Evolutionary conservation across 163 green algal species (phyloP).

Genomic region (Chloromonas sp.): DNA sequence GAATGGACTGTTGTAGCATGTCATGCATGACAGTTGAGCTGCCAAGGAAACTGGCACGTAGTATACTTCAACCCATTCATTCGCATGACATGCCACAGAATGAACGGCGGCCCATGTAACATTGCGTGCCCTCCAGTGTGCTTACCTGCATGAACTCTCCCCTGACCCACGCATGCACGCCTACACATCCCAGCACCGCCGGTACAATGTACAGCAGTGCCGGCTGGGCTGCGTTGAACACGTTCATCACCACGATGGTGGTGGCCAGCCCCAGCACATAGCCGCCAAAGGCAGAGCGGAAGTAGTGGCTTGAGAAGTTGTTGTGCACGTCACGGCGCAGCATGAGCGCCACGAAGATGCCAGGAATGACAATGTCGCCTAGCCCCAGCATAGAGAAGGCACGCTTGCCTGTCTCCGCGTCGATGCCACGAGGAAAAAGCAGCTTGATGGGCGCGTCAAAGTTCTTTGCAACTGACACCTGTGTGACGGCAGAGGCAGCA

Average conservation of each 20-base stretch:
- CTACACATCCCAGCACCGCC: slow-evolving; percentile 32
- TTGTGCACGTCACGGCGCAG: slow-evolving; percentile 80
- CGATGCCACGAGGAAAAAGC: slow-evolving; percentile 67
- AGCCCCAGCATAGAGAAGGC: slow-evolving; percentile 95
- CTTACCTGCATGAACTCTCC: slow-evolving; percentile 25
- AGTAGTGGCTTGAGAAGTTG: slow-evolving; percentile 54
- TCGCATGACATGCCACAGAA: no score
- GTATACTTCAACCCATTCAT: no score
- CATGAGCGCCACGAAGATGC: slow-evolving; percentile 91
- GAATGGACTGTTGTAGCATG: no score
- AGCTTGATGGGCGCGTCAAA: slow-evolving; percentile 99
- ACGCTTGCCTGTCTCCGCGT: slow-evolving; percentile 28
- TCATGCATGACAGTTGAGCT: no score
- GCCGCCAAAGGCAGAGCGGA: slow-evolving; percentile 69
- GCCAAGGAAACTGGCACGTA: no score
- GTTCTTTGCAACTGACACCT: slow-evolving; percentile 63
- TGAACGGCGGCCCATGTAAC: no score
- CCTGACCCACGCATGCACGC: slow-evolving; percentile 22
- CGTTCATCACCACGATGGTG: slow-evolving; percentile 97
- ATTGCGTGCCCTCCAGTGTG: no score
- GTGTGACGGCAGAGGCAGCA: neutral
- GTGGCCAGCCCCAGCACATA: slow-evolving; percentile 81
- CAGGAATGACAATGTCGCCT: slow-evolving; percentile 43
- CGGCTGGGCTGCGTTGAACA: slow-evolving; percentile 92
- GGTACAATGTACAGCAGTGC: slow-evolving; percentile 98